Base-by-base conservation (phyloP, 768 basidiomycete genomes). In the Cystofilobasidium macerans region DNA sequence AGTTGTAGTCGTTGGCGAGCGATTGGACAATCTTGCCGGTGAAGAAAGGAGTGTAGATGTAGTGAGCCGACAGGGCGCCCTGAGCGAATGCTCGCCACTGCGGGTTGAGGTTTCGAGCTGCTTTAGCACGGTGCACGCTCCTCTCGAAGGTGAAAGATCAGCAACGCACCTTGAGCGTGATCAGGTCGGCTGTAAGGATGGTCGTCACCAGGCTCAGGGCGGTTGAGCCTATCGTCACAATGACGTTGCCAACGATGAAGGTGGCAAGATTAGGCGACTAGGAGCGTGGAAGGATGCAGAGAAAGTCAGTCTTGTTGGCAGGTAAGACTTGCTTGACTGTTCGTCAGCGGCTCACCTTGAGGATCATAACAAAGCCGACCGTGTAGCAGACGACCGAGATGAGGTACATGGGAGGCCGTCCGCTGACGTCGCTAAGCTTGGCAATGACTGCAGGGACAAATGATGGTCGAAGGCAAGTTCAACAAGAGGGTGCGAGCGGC, bases 281-380 rank as follows among this genome's bases (percentile, higher is more conserved):
- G n/a, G n/a, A 11, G 72, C 70, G 66, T 70, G 71, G 35, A 73
- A 68, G 57, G 74, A 72, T 54, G 71, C 62, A 7, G 72, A 35
- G 69, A 62, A n/a, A n/a, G n/a, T n/a, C n/a, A n/a, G n/a, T n/a
- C n/a, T n/a, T n/a, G n/a, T 69, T 74, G 8, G 66, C 61, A 5
- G 70, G 68, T 11, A n/a, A n/a, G n/a, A n/a, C n/a, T n/a, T n/a
- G n/a, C n/a, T n/a, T n/a, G n/a, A n/a, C n/a, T n/a, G n/a, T n/a
- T n/a, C n/a, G n/a, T n/a, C n/a, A n/a, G n/a, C n/a, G n/a, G n/a
- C n/a, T n/a, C n/a, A n/a, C n/a, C n/a, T 70, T 70, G 43, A 74
- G 71, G 16, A 72, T 71, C 38, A 77, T 69, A 70, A 73, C 67
- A 60, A 72, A 76, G 13, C 77, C 77, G 45, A 76, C 48, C 66